A percentile compares a stretch with the other conserved stretches of the same genome.
These are phyloP conservation scores for Prunus campanulata DNA, from an alignment of 306 rosid genomes.

Conservation along the genomic window DNA sequence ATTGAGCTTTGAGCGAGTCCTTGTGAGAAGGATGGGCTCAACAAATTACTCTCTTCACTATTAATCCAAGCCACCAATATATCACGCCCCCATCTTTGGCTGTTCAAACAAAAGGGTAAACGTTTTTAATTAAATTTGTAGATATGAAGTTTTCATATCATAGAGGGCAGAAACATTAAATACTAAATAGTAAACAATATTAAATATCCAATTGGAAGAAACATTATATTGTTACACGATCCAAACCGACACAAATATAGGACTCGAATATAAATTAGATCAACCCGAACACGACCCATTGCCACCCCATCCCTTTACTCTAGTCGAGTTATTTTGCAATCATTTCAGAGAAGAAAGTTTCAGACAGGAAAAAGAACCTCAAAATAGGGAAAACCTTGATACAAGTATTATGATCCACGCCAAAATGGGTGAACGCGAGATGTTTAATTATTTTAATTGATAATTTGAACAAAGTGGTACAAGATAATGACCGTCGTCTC, in stretches of 20 bases:
- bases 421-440: not conserved
- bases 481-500: constrained; percentile 2
- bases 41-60: constrained; percentile 13
- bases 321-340: not conserved
- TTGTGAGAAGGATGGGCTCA: constrained; percentile 28
- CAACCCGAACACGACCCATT: too few species aligned
- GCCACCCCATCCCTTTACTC: too few species aligned
- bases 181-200: too few species aligned
- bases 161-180: too few species aligned
- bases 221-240: too few species aligned
- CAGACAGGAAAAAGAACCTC: not conserved
- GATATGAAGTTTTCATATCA: too few species aligned
- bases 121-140: too few species aligned
- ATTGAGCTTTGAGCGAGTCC: constrained; percentile 39
- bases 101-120: not conserved
- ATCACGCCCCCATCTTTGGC: not conserved
- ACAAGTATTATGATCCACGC: not conserved
- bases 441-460: not conserved
- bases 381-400: not conserved
- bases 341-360: not conserved
- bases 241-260: too few species aligned
- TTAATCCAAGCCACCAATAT: constrained; percentile 8
- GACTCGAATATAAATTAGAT: too few species aligned
- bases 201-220: too few species aligned
- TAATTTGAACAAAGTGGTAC: not conserved